Evolutionary conservation across 2,329 filamentous ascomycete genomes (phyloP), one percentile per base, ranked within the genome.

Genomic region (Xylaria sp.): DNA sequence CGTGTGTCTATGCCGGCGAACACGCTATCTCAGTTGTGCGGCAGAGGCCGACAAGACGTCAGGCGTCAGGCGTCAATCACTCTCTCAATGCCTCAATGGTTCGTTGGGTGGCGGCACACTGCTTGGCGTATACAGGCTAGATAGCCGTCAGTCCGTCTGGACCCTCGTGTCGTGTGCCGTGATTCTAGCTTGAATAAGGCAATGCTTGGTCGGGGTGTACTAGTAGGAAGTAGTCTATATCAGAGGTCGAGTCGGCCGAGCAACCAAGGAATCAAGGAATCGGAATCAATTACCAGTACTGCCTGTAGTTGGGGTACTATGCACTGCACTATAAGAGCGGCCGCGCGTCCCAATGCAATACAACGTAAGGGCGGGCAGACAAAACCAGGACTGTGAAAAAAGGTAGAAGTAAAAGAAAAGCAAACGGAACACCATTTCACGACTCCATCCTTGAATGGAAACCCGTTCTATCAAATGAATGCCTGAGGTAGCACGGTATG

Each of bases 211-310:
- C 10, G 3, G 49, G 9, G 33, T 17, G 20, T 15, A 27, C 25
- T 25, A 36, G n/a, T n/a, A n/a, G n/a, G n/a, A n/a, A n/a, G n/a
- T n/a, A n/a, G n/a, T n/a, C n/a, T n/a, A n/a, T n/a, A n/a, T n/a
- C n/a, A n/a, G 3, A 17, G 10, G 33, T 45, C 55, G 15, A 60
- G 67, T 69, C 61, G 67, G 31, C 67, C 67, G 50, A 65, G 65
- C 65, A 65, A 69, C 67, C 57, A 50, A 39, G 22, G 9, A 49
- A n/a, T n/a, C 29, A 31, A 31, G 29, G 29, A 31, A 31, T 7
- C 29, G 7, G 4, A 3, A 31, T 7, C 7, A 31, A 31, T n/a
- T n/a, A 31, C 29, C 10, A 22, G 20, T 11, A 22, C 20, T 9
- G 20, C 42, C 42, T 22, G 42, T 25, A 45, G 20, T 22, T 9